Base-by-base conservation (phyloP, 164 flowering plant genomes). In the Santalum album region DNA sequence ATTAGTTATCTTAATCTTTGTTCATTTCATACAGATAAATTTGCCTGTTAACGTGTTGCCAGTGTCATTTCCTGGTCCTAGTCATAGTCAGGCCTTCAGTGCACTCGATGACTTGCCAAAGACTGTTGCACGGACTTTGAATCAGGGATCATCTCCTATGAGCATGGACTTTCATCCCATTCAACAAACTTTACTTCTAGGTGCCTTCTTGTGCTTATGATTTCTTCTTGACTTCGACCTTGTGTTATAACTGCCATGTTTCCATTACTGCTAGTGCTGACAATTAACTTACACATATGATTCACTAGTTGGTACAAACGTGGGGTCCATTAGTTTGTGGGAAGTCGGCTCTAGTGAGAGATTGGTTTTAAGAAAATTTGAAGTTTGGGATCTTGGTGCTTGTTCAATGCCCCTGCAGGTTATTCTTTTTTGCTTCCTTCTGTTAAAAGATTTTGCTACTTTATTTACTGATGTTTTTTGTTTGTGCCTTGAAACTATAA, bases 161-260 rank as follows among this genome's bases (percentile, higher is more conserved):
- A 89, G 95, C 89, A 86, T 89, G 97, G 97, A 89, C 67, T 89
- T 89, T 57, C 95, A 89, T 71, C 97, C 97, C 36, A 22, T 73
- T 40, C 84, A 86, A 61, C 92, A 82, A 53, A 76, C 84, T 25
- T 45, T 84, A 35, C 90, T 89, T 58, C 72, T 89, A 54, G 95
- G 97, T 89, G 38, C n/a, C 42, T 47, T 51, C 29, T 60, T 18
- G 59, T 58, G 23, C 44, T 15, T 57, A 24, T 11, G 49, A 17
- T 20, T 51, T 34, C 38, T 42, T 14, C 20, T 45, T 44, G n/a
- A n/a, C n/a, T 20, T 12, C 24, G 9, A 18, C 14, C 14, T 12
- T 29, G 18, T 27, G 10, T 2, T 43, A n/a, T n/a, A 12, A 3
- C 19, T 35, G 1, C 29, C 12, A 5, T 32, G 49, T 17, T 59